Percentiles rank a stretch among this genome's conserved stretches.
Conservation (phyloP, 1,284 basidiomycete genomes). For the Cryptococcus sp. region DNA sequence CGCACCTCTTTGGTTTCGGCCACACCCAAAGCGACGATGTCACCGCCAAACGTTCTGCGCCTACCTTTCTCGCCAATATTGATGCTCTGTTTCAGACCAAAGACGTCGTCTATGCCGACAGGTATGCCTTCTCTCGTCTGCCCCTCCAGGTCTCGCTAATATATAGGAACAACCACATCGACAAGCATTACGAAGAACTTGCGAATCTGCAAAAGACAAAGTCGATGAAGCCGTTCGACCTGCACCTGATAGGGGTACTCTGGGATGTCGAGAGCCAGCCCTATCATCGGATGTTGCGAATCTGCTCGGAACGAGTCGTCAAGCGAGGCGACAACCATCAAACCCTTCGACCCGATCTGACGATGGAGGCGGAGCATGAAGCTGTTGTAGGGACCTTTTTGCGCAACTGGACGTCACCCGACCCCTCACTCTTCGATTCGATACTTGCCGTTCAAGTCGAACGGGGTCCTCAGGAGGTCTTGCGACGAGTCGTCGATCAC, state of each 20-base stretch:
- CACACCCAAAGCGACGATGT: conserved; percentile 94
- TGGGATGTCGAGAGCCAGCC: conserved; percentile 62
- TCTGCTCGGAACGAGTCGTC: conserved; percentile 69
- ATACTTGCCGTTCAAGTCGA: conserved; percentile 62
- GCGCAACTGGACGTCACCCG: conserved; percentile 59
- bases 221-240: conserved; percentile 33
- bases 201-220: conserved; percentile 47
- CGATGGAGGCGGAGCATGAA: conserved; percentile 60
- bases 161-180: conserved; percentile 77
- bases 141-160: background rate
- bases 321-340: conserved; percentile 78
- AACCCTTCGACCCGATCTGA: conserved; percentile 59
- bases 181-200: conserved; percentile 66
- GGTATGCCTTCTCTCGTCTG: conserved; percentile 51
- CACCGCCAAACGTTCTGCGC: conserved; percentile 67
- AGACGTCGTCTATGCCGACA: conserved; percentile 82
- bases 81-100: conserved; percentile 56
- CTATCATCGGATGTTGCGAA: conserved; percentile 56
- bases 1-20: conserved; percentile 70
- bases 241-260: conserved; percentile 69
- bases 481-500: conserved; percentile 59
- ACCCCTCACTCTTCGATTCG: conserved; percentile 58
- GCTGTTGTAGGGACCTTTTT: conserved; percentile 76
- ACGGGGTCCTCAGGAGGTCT: conserved; percentile 54
- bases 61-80: conserved; percentile 73